These are phyloP conservation scores for Taphrina flavorubra DNA, from an alignment of 1,139 yeast species.

Conservation along the genomic window DNA sequence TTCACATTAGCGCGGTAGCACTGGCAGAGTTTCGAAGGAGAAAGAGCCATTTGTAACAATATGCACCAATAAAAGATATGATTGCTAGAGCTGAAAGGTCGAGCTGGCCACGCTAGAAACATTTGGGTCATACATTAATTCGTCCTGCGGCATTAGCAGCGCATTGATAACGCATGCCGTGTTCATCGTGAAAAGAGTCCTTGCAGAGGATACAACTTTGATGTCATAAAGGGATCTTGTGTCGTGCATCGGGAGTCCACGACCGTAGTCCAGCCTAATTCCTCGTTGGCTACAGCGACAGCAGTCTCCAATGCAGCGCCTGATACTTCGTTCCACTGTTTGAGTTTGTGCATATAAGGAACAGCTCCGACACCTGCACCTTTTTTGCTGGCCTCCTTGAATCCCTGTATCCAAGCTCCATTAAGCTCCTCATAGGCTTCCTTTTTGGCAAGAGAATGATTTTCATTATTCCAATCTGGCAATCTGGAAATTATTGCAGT, in stretches of 20 bases:
- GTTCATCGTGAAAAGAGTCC: constrained; percentile 18
- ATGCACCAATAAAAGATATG: neutral
- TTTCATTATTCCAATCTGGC: constrained; percentile 73
- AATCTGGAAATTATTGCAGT: constrained; percentile 68
- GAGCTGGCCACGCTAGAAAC: constrained; percentile 6
- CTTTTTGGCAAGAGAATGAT: constrained; percentile 73
- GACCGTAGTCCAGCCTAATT: constrained; percentile 25
- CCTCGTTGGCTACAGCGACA: constrained; percentile 43
- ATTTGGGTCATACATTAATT: constrained; percentile 1
- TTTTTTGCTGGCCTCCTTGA: constrained; percentile 57
- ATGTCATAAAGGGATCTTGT: constrained; percentile 1
- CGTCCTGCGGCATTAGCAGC: neutral
- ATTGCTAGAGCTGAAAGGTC: constrained; percentile 5
- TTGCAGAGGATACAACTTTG: constrained; percentile 12
- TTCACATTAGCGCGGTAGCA: neutral
- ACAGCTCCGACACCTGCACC: constrained; percentile 57
- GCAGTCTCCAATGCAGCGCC: constrained; percentile 51
- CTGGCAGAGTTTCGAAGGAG: neutral
- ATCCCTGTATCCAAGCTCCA: constrained; percentile 72
- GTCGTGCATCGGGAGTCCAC: constrained; percentile 7
- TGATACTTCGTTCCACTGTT: constrained; percentile 64
- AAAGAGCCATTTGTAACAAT: neutral
- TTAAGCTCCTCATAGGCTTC: constrained; percentile 82
- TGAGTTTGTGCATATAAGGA: constrained; percentile 64
- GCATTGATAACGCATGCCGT: neutral